Evolutionary conservation across 495 filamentous ascomycete species (phyloP).

Genomic region (Trypethelium eluteriae): DNA sequence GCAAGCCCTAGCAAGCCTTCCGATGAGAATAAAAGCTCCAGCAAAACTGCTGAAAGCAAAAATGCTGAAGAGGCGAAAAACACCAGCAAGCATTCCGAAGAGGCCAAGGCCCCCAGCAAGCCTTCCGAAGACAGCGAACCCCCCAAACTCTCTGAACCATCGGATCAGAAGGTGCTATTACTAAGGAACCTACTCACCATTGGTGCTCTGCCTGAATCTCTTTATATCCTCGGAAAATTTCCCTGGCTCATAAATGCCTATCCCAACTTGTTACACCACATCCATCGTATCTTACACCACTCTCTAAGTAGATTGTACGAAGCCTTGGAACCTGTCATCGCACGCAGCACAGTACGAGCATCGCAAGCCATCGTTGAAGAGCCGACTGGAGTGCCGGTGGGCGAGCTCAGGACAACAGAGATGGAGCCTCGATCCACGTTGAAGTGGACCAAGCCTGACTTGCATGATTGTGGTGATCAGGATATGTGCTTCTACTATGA

Average conservation of each 20-base stretch:
- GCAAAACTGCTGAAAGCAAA: background rate
- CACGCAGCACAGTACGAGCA: slow-evolving; percentile 37
- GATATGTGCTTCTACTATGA: slow-evolving; percentile 94
- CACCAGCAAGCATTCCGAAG: slow-evolving; percentile 39
- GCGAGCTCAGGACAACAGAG: slow-evolving; percentile 46
- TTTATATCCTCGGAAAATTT: slow-evolving; percentile 87
- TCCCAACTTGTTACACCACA: slow-evolving; percentile 65
- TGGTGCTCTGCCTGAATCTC: slow-evolving; percentile 84
- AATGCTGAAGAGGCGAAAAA: slow-evolving; percentile 27
- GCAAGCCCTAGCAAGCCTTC: slow-evolving; percentile 35
- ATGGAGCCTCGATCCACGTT: slow-evolving; percentile 62
- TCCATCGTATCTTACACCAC: slow-evolving; percentile 77
- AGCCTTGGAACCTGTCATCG: slow-evolving; percentile 42
- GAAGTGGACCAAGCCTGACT: slow-evolving; percentile 73
- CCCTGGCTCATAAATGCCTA: slow-evolving; percentile 81
- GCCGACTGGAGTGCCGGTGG: slow-evolving; percentile 24
- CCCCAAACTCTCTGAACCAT: slow-evolving; percentile 62
- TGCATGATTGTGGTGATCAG: slow-evolving; percentile 57
- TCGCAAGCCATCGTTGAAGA: slow-evolving; percentile 18
- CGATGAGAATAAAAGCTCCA: slow-evolving; percentile 42
- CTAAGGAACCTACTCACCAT: slow-evolving; percentile 81
- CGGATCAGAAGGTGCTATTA: slow-evolving; percentile 82
- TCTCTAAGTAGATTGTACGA: slow-evolving; percentile 64
- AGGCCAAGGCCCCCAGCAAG: slow-evolving; percentile 34
- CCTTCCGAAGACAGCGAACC: slow-evolving; percentile 47